Conservation (phyloP, 1,284 basidiomycete species). For the Athelia sp. region DNA sequence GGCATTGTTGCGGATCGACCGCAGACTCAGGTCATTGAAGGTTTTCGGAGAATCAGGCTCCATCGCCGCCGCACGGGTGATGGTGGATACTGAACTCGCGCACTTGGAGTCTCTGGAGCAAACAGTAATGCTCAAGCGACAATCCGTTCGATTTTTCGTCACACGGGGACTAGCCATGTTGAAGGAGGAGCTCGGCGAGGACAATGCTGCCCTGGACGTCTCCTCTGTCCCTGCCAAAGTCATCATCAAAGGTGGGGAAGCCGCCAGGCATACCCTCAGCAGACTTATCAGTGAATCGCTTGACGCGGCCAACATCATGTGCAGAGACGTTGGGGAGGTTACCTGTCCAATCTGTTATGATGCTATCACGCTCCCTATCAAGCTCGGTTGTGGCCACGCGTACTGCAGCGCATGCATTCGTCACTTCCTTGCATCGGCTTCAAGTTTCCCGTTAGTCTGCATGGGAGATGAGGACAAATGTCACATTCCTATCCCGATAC, state of each 20-base stretch:
- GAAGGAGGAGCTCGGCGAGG: constrained; percentile 44
- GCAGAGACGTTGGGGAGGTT: constrained; percentile 14
- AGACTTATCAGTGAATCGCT: constrained; percentile 37
- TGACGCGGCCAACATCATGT: constrained; percentile 9
- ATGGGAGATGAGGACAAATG: constrained; percentile 46
- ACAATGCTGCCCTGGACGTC: constrained; percentile 38
- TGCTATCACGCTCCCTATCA: constrained; percentile 35
- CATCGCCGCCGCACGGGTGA: constrained; percentile 30
- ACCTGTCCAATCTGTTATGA: constrained; percentile 50
- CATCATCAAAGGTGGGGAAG: constrained; percentile 43
- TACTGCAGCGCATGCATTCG: constrained; percentile 50
- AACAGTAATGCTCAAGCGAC: constrained; percentile 27
- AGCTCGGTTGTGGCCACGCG: constrained; percentile 44
- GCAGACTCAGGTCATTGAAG: constrained; percentile 33
- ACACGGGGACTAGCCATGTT: constrained; percentile 38
- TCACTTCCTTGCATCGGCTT: constrained; percentile 43
- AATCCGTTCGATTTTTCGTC: constrained; percentile 43
- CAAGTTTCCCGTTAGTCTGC: constrained; percentile 49
- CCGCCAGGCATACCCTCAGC: constrained; percentile 37
- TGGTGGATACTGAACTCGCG: constrained; percentile 37
- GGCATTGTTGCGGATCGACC: constrained; percentile 37
- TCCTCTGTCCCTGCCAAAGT: constrained; percentile 28
- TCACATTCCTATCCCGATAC: constrained; percentile 40
- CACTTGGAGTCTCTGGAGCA: constrained; percentile 35
- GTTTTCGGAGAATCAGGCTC: constrained; percentile 34